These are phyloP conservation scores for Silene uniflora DNA, from an alignment of 148 eudicot species.

Conservation along the genomic window DNA sequence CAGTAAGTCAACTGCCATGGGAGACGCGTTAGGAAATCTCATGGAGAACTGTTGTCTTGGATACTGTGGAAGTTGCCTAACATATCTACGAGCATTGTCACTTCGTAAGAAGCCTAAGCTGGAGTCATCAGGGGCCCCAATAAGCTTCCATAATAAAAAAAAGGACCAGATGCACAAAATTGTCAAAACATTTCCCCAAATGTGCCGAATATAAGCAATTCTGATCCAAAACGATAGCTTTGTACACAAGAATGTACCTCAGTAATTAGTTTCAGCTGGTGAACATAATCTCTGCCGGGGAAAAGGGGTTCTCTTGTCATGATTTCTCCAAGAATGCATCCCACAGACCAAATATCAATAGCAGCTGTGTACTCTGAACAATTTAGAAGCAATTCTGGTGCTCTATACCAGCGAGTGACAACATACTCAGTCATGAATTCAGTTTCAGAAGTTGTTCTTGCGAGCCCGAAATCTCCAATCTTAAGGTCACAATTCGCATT, in stretches of 20 bases:
- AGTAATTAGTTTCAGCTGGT: constrained; percentile 73
- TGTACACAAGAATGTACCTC: constrained; percentile 46
- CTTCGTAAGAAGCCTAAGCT: constrained; percentile 80
- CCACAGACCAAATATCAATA: constrained; percentile 92
- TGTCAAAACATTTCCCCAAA: constrained; percentile 12
- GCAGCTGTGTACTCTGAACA: constrained; percentile 85
- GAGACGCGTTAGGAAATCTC: constrained; percentile 66
- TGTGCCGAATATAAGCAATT: not conserved
- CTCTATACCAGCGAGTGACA: constrained; percentile 88
- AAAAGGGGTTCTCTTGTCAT: constrained; percentile 71
- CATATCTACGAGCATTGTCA: constrained; percentile 84
- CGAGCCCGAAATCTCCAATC: constrained; percentile 85
- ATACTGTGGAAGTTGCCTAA: constrained; percentile 77
- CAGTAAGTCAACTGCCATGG: constrained; percentile 77
- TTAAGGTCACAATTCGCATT: constrained; percentile 88
- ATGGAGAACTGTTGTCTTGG: constrained; percentile 68
- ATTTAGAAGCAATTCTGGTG: constrained; percentile 78
- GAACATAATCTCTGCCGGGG: constrained; percentile 81
- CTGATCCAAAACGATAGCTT: not conserved
- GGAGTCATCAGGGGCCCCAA: constrained; percentile 91
- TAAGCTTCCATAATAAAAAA: constrained; percentile 50
- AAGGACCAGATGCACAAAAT: constrained; percentile 9
- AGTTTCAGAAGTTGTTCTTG: constrained; percentile 82
- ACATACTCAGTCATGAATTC: constrained; percentile 91
- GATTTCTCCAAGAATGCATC: constrained; percentile 84